Evolutionary conservation across 805 yeast species (phyloP), one percentile per base, ranked within the genome.

Genomic region (Sugiyamaella valdiviana): DNA sequence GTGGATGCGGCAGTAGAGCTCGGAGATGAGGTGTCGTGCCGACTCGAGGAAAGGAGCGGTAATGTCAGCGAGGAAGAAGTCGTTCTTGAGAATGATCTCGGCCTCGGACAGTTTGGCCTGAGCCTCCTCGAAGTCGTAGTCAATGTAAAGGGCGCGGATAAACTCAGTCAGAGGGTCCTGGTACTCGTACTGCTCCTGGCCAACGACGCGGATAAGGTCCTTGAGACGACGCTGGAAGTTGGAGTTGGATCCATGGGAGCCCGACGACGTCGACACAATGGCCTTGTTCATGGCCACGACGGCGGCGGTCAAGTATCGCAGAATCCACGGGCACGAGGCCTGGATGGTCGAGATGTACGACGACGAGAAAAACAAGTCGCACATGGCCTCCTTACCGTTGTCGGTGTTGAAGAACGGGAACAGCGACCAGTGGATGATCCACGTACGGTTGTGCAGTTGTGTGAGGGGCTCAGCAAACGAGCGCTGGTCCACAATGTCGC

Each of bases 311-410:
- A 82, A 63, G 60, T 82, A 82, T 59, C 87, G 74, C 54, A 81
- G 63, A 44, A 82, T 68, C 88, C 88, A 82, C 17, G 87, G 88
- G 60, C 82, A 75, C 6, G 83, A 72, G 26, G 85, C 83, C 66
- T 82, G 86, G 60, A 82, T 81, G 2, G 85, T 76, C 50, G 81
- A 76, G 51, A 82, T 64, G 63, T 79, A 80, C 6, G 82, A 76
- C 3, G 82, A 74, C 15, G 78, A 69, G 60, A 79, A 74, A 63
- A 79, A 78, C 45, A 79, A 60, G 53, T 82, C 86, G 49, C 76
- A 69, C 50, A 82, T 65, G 40, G 71, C 70, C 46, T 78, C 82
- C 24, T 73, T 60, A 7, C 83, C 82, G 48, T 71, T 69, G 46
- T 71, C 77, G 42, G 65, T 63, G 59, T 75, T 74, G 72, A 79